phyloP scores from a whole-genome alignment of 139 green algal species.

The Tetradesmus lagerheimii region DNA sequence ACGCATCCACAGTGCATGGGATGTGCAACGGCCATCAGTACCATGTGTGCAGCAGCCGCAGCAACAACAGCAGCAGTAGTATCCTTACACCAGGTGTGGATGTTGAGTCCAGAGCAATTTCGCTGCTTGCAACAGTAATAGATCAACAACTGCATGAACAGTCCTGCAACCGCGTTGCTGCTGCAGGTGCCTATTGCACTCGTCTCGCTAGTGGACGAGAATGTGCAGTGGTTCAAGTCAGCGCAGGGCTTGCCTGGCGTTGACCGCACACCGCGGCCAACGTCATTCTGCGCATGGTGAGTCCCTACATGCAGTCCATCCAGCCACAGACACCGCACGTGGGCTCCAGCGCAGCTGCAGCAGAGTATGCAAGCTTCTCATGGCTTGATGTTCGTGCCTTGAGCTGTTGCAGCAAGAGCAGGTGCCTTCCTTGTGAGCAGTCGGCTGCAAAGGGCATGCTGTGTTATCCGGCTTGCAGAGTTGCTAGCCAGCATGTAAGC shows the following conservation, averaged over 20 bases:
- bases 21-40: background rate
- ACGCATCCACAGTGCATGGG: background rate
- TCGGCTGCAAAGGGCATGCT: no score
- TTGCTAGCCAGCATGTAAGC: background rate
- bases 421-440: background rate
- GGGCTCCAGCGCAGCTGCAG: no score
- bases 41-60: background rate
- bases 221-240: constrained; percentile 92
- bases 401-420: background rate
- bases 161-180: constrained; percentile 47
- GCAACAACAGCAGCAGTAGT: background rate
- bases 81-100: background rate
- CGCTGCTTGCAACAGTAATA: background rate
- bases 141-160: background rate
- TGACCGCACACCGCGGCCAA: constrained; percentile 70
- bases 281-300: constrained; percentile 89
- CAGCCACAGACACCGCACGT: background rate
- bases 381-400: no score
- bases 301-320: background rate
- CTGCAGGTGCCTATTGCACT: constrained; percentile 80
- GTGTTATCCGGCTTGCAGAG: background rate
- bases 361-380: no score
- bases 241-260: constrained; percentile 65
- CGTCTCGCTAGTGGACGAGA: constrained; percentile 84
- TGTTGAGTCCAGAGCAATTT: no score